These are phyloP conservation scores for Xylaria hypoxylon DNA, from an alignment of 2,329 filamentous ascomycete genomes.

Conservation along the genomic window DNA sequence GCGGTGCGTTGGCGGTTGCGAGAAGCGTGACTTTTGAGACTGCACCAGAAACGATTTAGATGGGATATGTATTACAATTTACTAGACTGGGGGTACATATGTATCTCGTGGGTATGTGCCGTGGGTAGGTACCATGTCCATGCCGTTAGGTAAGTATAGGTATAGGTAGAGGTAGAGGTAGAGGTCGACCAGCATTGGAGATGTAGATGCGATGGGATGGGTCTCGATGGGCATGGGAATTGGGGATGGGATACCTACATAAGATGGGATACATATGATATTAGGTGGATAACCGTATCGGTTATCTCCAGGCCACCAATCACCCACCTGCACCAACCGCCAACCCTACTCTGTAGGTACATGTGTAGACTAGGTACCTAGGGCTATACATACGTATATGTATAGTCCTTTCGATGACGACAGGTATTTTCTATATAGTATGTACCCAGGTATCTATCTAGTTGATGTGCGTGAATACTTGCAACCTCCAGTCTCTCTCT, in stretches of 20 bases:
- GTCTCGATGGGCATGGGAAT: background rate
- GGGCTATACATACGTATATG: too few species aligned
- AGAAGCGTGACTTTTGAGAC: slow-evolving; percentile 32
- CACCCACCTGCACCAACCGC: too few species aligned
- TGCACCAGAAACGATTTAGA: slow-evolving; percentile 12
- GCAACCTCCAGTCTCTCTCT: background rate
- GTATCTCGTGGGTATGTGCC: slow-evolving; percentile 3
- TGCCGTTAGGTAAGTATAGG: too few species aligned
- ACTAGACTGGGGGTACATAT: background rate
- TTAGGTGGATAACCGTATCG: slow-evolving; percentile 11
- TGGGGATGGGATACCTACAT: background rate
- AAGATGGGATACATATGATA: background rate
- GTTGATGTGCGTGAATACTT: slow-evolving; percentile 16
- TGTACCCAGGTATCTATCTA: background rate
- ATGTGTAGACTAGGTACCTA: too few species aligned
- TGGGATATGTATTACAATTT: slow-evolving; percentile 3
- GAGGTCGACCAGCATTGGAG: background rate
- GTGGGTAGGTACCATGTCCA: slow-evolving; percentile 5
- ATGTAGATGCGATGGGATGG: slow-evolving; percentile 3
- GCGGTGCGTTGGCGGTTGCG: slow-evolving; percentile 38
- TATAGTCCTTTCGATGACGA: background rate
- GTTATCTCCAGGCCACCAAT: background rate
- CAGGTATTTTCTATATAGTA: background rate
- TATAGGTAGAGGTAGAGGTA: background rate
- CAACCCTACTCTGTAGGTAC: too few species aligned